Evolutionary conservation across 768 basidiomycete species (phyloP).

Genomic region (Mrakia frigida): DNA sequence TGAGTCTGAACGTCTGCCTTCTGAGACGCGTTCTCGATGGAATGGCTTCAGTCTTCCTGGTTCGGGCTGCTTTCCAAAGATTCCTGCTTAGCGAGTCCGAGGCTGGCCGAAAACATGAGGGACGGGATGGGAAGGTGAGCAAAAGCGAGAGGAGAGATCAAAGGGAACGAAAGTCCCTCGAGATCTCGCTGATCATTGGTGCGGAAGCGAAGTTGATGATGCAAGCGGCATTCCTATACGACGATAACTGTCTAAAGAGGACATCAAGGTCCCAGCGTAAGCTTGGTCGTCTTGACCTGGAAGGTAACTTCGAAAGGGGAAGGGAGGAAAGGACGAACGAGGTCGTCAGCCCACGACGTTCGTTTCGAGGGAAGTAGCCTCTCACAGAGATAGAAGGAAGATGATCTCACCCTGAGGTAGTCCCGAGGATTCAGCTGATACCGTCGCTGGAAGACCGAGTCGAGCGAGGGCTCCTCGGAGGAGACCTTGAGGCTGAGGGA

Average conservation of each 20-base stretch:
- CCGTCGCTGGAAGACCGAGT: constrained; percentile 68
- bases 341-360: not conserved
- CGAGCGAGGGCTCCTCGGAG: constrained; percentile 75
- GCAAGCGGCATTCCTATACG: not conserved
- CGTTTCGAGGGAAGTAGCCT: not conserved
- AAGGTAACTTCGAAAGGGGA: constrained; percentile 27
- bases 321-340: not conserved
- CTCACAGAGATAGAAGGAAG: not conserved
- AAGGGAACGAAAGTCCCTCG: too few relatives aligned
- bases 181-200: not conserved
- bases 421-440: constrained; percentile 69
- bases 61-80: too few relatives aligned
- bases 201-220: not conserved
- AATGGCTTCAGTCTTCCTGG: too few relatives aligned
- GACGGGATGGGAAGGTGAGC: too few relatives aligned
- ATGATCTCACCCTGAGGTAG: constrained; percentile 72
- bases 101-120: too few relatives aligned
- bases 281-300: constrained; percentile 28
- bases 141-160: too few relatives aligned
- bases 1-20: too few relatives aligned
- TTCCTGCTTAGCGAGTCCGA: too few relatives aligned
- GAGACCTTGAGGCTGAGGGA: constrained; percentile 59
- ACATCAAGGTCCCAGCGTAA: constrained; percentile 18
- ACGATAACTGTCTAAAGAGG: not conserved
- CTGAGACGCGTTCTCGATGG: too few relatives aligned